Evolutionary conservation across 495 filamentous ascomycete genomes (phyloP).

Genomic region (Neurospora pannonica): DNA sequence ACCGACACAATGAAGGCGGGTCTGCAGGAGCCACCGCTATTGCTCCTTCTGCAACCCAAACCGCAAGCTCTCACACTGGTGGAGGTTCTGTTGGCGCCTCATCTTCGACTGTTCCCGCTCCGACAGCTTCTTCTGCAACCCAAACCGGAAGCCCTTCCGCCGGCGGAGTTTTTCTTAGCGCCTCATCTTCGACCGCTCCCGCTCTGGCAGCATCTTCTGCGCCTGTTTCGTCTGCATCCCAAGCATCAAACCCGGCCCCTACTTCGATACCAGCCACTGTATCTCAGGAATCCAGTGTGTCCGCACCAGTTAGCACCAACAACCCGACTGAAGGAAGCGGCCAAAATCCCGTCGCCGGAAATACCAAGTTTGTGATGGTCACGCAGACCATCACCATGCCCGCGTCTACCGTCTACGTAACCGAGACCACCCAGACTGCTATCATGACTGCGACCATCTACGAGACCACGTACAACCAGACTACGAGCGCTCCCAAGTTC

Average conservation of each 20-base stretch:
- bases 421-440: neutral
- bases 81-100: neutral
- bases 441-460: neutral
- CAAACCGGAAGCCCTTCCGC: neutral
- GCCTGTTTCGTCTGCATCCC: neutral
- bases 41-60: neutral
- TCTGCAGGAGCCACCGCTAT: neutral
- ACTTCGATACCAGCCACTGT: neutral
- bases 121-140: neutral
- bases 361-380: neutral
- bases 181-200: neutral
- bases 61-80: neutral
- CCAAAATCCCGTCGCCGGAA: neutral
- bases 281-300: neutral
- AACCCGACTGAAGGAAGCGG: neutral
- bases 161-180: neutral
- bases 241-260: neutral
- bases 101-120: neutral
- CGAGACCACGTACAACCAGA: neutral
- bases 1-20: too few relatives aligned
- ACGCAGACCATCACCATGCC: slow-evolving; percentile 18
- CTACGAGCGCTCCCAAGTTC: neutral
- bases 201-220: neutral
- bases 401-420: slow-evolving; percentile 11
- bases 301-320: neutral